Evolutionary conservation across 352 stramenopile genomes (phyloP), one percentile per base, ranked within the genome.

Genomic region (Aphanomyces stellatus): DNA sequence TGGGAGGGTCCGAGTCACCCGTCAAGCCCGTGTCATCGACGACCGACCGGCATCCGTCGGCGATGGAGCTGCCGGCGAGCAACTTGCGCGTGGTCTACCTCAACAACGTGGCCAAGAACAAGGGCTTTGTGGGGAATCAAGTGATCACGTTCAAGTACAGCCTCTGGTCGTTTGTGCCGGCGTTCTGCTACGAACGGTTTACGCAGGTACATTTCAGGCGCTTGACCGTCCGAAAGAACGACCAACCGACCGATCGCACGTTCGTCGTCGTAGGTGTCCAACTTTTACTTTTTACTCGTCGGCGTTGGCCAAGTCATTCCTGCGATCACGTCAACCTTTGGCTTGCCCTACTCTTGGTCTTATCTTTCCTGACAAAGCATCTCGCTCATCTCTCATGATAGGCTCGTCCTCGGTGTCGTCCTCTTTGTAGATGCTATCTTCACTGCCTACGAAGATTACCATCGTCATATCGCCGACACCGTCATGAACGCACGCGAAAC

Each of bases 261-360:
- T n/a, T n/a, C 17, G 6, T 53, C 60, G 2, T 0, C 53, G 13
- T 27, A 77, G 71, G 76, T 87, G 4, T 87, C 87, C 42, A 95
- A 94, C 60, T 95, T 92, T 69, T 97, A 96, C 78, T 96, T 96
- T 62, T 53, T 97, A 49, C 69, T 96, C 8, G 85, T 97, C 57
- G 85, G 88, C 42, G 78, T 88, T 0, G 84, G 90, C 0, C 88
- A 97, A 65, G 83, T 91, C 60, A 90, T 96, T 43, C 77, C 81
- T 1, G 76, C 80, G 17, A 95, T 97, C 62, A 93, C 82, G 28
- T 96, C 90, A 8, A 96, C 88, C 3, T 69, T 81, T 31, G 79
- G 84, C 3, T 71, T 97, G 28, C 89, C 89, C 22, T 95, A 90
- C 69, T 82, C 92, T 65, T 94, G 83, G 86, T 67, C 27, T 2